Conservation (phyloP, 495 filamentous ascomycete species). For the Aspergillus avenaceus region DNA sequence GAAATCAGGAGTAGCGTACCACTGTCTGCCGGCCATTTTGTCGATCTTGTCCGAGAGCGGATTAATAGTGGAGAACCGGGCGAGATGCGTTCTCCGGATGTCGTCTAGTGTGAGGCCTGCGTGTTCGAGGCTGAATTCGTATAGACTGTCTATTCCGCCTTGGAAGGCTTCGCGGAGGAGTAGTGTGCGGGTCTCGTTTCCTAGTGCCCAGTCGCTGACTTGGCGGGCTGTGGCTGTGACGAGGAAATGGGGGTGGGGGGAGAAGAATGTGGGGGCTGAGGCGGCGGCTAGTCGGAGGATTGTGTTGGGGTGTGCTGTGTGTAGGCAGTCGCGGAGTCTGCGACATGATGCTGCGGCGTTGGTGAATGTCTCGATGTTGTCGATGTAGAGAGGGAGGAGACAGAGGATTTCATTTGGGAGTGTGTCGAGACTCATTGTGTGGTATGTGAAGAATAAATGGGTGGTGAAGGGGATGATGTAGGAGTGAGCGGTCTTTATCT, state of each 20-base stretch:
- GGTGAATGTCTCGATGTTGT: constrained; percentile 32
- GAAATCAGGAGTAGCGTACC: constrained; percentile 25
- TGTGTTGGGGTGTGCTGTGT: constrained; percentile 1
- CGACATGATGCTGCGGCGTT: constrained; percentile 30
- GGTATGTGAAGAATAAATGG: background rate
- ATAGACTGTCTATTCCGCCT: constrained; percentile 25
- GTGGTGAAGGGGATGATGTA: background rate
- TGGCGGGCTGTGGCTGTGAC: constrained; percentile 26
- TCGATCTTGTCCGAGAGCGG: constrained; percentile 31
- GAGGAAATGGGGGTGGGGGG: constrained; percentile 33
- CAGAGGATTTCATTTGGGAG: constrained; percentile 30
- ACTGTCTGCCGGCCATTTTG: constrained; percentile 26
- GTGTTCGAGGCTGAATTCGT: constrained; percentile 26
- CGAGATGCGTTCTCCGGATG: constrained; percentile 27
- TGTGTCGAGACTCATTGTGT: background rate
- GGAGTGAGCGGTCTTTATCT: background rate
- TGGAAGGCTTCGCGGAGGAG: constrained; percentile 16
- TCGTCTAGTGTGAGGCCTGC: constrained; percentile 28
- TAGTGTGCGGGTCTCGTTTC: constrained; percentile 16
- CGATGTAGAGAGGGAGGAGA: constrained; percentile 25
- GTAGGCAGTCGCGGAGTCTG: constrained; percentile 9
- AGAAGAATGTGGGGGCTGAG: constrained; percentile 30
- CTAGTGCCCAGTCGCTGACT: constrained; percentile 31
- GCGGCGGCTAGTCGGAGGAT: constrained; percentile 29
- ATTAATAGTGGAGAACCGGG: constrained; percentile 30